A percentile compares a stretch with the other conserved stretches of the same genome.
Evolutionary conservation across 1,284 basidiomycete genomes (phyloP).

Genomic region (Trametes hirsuta): DNA sequence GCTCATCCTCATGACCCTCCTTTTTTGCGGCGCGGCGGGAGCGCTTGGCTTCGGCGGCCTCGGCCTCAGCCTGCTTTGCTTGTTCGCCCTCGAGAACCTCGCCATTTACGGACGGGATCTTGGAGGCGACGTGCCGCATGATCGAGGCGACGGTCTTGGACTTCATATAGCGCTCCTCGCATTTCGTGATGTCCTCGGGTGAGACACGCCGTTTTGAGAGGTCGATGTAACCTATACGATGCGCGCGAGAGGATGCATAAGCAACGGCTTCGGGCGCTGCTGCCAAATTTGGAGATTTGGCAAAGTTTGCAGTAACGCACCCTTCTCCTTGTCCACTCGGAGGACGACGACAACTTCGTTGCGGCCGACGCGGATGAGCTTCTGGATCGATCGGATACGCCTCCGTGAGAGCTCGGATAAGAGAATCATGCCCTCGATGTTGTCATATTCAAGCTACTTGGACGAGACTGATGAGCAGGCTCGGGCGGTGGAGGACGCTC

Average conservation of each 20-base stretch:
- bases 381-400: constrained; percentile 98
- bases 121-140: constrained; percentile 92
- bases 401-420: constrained; percentile 95
- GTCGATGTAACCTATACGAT: constrained; percentile 89
- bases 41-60: constrained; percentile 49
- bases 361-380: constrained; percentile 95
- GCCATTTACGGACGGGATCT: constrained; percentile 57
- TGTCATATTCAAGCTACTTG: constrained; percentile 93
- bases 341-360: constrained; percentile 99
- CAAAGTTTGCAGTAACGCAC: constrained; percentile 45
- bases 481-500: background rate
- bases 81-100: constrained; percentile 48
- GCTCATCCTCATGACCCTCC: constrained; percentile 45
- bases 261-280: background rate
- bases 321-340: constrained; percentile 99
- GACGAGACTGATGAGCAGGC: constrained; percentile 8
- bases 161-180: constrained; percentile 98
- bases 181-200: constrained; percentile 97
- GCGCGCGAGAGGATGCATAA: background rate
- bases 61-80: constrained; percentile 43
- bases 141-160: constrained; percentile 95
- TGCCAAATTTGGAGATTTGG: background rate
- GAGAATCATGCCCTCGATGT: constrained; percentile 99
- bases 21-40: constrained; percentile 46
- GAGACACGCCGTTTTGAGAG: constrained; percentile 99